Evolutionary conservation across 1,284 basidiomycete genomes (phyloP).

Genomic region (Cryptococcus neoformans): DNA sequence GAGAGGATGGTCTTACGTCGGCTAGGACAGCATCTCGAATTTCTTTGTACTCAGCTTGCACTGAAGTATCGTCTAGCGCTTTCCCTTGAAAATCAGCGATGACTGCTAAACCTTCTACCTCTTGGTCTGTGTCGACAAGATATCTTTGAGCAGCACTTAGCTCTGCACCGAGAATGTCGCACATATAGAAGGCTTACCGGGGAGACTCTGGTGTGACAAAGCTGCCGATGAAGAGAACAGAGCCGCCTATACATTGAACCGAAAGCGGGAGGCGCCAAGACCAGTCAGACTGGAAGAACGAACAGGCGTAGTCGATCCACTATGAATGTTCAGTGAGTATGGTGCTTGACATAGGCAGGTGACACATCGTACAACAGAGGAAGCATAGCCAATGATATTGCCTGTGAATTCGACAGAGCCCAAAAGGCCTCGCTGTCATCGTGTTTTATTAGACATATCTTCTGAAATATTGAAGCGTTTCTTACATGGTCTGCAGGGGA

Average conservation of each 20-base stretch:
- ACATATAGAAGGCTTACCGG: slow-evolving; percentile 53
- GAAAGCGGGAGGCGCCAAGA: slow-evolving; percentile 82
- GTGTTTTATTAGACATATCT: background rate
- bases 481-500: slow-evolving; percentile 85
- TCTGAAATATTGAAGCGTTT: background rate
- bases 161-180: background rate
- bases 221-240: slow-evolving; percentile 75
- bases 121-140: slow-evolving; percentile 86
- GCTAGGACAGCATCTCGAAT: slow-evolving; percentile 83
- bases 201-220: slow-evolving; percentile 91
- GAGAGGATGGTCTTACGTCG: slow-evolving; percentile 58
- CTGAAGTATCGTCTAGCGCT: slow-evolving; percentile 66
- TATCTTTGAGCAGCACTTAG: slow-evolving; percentile 57
- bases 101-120: slow-evolving; percentile 80
- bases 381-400: slow-evolving; percentile 91
- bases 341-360: background rate
- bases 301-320: slow-evolving; percentile 96
- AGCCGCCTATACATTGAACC: slow-evolving; percentile 85
- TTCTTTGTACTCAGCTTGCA: slow-evolving; percentile 83
- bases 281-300: slow-evolving; percentile 74
- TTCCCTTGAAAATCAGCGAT: slow-evolving; percentile 89
- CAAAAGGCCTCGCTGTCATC: slow-evolving; percentile 70
- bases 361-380: slow-evolving; percentile 69
- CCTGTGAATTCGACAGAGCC: slow-evolving; percentile 98
- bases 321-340: slow-evolving; percentile 37